phyloP scores from a whole-genome alignment of 139 green algal species.

The Eudorina sp. region DNA sequence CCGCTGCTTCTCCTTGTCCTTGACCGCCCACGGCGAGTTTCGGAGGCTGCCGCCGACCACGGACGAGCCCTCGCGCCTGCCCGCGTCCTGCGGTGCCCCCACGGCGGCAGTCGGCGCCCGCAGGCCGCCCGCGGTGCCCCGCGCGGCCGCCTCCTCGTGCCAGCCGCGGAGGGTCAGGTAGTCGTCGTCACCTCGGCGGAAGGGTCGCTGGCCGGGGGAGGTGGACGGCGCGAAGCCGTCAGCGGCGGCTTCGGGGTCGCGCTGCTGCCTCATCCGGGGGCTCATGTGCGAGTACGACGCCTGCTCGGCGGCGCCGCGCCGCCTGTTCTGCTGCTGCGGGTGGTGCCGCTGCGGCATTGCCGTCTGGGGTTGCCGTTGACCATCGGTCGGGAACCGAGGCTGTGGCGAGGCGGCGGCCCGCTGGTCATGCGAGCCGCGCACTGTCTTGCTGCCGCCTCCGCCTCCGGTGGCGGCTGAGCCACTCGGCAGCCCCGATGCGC shows the following conservation, averaged over 20 bases:
- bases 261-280: background rate
- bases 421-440: background rate
- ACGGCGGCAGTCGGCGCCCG: background rate
- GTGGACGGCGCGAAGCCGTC: background rate
- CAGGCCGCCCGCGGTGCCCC: background rate
- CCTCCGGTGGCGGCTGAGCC: too few species aligned
- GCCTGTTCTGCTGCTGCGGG: background rate
- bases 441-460: background rate
- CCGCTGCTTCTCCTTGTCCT: conserved; percentile 9
- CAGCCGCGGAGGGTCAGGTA: background rate
- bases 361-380: too few species aligned
- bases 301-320: background rate
- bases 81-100: background rate
- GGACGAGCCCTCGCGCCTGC: too few species aligned
- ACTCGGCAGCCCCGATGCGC: background rate
- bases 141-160: background rate
- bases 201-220: background rate
- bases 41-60: background rate
- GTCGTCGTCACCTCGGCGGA: background rate
- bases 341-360: background rate
- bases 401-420: background rate
- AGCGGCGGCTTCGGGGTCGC: background rate
- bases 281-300: background rate
- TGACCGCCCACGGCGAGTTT: background rate
- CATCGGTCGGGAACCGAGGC: background rate